Percentiles rank a stretch among this genome's conserved stretches.
phyloP scores from a whole-genome alignment of 768 basidiomycete genomes.

The Boletellus emodensis region DNA sequence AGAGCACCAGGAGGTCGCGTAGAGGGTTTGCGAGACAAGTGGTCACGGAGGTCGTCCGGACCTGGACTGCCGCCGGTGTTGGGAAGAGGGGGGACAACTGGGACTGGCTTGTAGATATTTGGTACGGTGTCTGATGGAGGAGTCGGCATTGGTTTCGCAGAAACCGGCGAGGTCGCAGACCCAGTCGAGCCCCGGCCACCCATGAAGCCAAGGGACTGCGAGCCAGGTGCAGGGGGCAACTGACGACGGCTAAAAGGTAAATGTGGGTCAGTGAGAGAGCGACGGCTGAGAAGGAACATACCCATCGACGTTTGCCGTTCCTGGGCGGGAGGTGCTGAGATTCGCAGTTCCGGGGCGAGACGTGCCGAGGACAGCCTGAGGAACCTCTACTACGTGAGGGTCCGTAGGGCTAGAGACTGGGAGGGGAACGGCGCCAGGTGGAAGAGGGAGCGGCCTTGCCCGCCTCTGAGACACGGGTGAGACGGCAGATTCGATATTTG shows the following conservation, averaged over 20 bases:
- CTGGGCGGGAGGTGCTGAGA: constrained; percentile 21
- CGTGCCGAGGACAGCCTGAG: background rate
- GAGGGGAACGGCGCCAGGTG: constrained; percentile 18
- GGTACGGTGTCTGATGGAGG: constrained; percentile 16
- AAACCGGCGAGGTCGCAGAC: constrained; percentile 17
- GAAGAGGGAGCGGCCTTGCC: constrained; percentile 26
- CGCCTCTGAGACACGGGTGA: constrained; percentile 30
- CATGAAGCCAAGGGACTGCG: constrained; percentile 12
- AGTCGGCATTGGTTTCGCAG: constrained; percentile 12
- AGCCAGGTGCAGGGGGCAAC: constrained; percentile 24
- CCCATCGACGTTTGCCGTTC: constrained; percentile 23
- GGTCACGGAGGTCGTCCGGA: constrained; percentile 21
- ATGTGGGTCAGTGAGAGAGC: background rate
- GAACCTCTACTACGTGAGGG: constrained; percentile 11
- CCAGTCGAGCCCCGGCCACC: constrained; percentile 19
- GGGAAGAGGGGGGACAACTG: constrained; percentile 20
- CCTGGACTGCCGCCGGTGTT: constrained; percentile 9
- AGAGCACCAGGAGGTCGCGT: constrained; percentile 28
- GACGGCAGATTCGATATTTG: constrained; percentile 21
- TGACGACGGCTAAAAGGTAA: constrained; percentile 25
- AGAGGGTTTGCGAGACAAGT: constrained; percentile 19
- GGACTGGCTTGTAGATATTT: constrained; percentile 31
- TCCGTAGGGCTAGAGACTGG: constrained; percentile 17
- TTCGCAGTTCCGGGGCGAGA: no score
- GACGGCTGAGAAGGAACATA: constrained; percentile 4